These are phyloP conservation scores for Podosphaera aphanis DNA, from an alignment of 2,329 filamentous ascomycete genomes.

Conservation along the genomic window DNA sequence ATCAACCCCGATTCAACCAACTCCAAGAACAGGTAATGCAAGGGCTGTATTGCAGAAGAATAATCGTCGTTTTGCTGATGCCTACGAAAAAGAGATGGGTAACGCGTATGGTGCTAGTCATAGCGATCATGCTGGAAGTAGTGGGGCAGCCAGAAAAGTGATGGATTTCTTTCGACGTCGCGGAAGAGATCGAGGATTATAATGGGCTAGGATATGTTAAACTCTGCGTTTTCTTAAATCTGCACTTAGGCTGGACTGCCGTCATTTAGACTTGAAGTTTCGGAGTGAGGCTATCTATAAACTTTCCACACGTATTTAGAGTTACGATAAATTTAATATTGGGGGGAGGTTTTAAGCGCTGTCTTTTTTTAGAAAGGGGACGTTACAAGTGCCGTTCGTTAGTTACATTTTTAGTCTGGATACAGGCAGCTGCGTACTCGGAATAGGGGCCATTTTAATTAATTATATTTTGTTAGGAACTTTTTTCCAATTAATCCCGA, in stretches of 20 bases:
- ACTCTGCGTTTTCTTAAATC: not conserved
- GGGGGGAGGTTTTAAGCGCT: not conserved
- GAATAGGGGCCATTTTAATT: not conserved
- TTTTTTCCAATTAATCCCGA: not conserved
- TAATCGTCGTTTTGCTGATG: slow-evolving; percentile 67
- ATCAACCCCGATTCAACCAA: not conserved
- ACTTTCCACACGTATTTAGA: too few species aligned
- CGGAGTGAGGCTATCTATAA: too few species aligned
- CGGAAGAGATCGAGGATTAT: slow-evolving; percentile 34
- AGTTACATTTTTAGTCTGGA: not conserved
- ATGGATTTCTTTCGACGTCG: slow-evolving; percentile 96
- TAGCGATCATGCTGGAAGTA: slow-evolving; percentile 52
- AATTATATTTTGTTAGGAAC: not conserved
- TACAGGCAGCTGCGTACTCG: not conserved
- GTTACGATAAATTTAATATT: too few species aligned
- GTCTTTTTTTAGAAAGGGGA: not conserved
- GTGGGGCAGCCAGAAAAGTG: slow-evolving; percentile 67
- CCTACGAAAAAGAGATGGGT: slow-evolving; percentile 56
- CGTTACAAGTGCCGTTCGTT: not conserved
- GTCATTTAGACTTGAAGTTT: too few species aligned
- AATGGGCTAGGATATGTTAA: not conserved
- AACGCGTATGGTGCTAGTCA: slow-evolving; percentile 29
- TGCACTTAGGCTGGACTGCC: too few species aligned
- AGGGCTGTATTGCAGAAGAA: slow-evolving; percentile 53
- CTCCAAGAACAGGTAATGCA: not conserved